Base-by-base conservation (phyloP, 2,329 filamentous ascomycete species). In the Plectosphaerella sp. region DNA sequence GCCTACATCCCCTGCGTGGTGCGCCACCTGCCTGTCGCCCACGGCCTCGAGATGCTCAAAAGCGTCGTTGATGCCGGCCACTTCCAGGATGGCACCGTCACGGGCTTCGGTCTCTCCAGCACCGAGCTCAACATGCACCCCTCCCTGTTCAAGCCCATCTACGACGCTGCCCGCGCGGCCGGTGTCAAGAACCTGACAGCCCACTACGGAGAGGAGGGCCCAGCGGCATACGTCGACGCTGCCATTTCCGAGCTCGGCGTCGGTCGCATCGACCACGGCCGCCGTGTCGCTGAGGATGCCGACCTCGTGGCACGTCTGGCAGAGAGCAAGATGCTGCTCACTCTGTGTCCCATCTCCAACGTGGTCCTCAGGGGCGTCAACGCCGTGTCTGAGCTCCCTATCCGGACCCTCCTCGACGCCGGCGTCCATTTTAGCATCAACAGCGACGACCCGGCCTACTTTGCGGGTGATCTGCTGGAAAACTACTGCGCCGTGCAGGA, bases 401-500 rank as follows among this genome's bases (percentile, higher is more conserved):
- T 90, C 54, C 73, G 83, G 14, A 72, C 69, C 49, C 86, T 89
- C 58, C 67, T 90, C 18, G 79, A 87, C 41, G 72, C 72, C 6
- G 82, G 84, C 1, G 82, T 90, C 39, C 76, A 72, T 55, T 89
- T 90, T 66, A 87, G 82, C 52, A 81, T 91, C 64, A 90, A 90
- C 67, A 87, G 83, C 58, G 87, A 90, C 62, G 86, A 89, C 62
- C 86, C 86, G 54, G 86, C 84, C 11, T 89, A 89, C 63, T 91
- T 92, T 70, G 86, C 87, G 3, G 85, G 82, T 0, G 91, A 90
- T 66, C 81, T 91, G 50, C 70, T 88, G 49, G 86, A 88, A 60
- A 91, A 91, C 59, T 91, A 87, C 68, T 86, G 82, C 60, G 85
- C 84, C 1, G 85, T 92, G 28, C 87, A 92, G 66, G 84, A 89